phyloP scores from a whole-genome alignment of 768 basidiomycete genomes.

The Lenzites betulinus region DNA sequence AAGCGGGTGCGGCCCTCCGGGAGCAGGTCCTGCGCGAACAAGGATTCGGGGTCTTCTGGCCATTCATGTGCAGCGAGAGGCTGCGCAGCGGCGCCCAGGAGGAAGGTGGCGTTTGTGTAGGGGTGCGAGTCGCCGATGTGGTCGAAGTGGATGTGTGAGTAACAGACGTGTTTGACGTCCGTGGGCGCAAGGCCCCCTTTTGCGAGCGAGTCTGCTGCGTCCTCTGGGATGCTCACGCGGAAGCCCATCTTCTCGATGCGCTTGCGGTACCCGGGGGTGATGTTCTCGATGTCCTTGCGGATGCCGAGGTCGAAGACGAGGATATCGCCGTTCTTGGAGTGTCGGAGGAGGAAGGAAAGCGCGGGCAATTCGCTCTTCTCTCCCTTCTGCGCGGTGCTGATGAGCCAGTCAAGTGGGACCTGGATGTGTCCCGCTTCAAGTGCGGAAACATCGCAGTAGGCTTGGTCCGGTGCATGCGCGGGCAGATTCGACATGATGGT shows the following conservation, averaged over 20 bases:
- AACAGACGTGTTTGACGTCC: slow-evolving; percentile 45
- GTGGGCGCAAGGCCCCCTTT: slow-evolving; percentile 48
- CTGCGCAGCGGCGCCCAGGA: slow-evolving; percentile 47
- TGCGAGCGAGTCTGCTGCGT: slow-evolving; percentile 48
- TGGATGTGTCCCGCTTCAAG: slow-evolving; percentile 53
- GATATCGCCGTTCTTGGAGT: slow-evolving; percentile 36
- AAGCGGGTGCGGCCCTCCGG: slow-evolving; percentile 14
- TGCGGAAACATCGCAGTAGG: slow-evolving; percentile 55
- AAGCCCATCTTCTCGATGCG: not conserved
- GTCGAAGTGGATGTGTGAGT: slow-evolving; percentile 59
- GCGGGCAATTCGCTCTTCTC: slow-evolving; percentile 36
- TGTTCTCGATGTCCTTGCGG: slow-evolving; percentile 40
- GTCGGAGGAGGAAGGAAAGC: slow-evolving; percentile 52
- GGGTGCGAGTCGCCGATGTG: slow-evolving; percentile 47
- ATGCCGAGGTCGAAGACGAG: slow-evolving; percentile 57
- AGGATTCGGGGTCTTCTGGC: slow-evolving; percentile 41
- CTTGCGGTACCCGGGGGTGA: not conserved
- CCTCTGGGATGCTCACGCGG: slow-evolving; percentile 12
- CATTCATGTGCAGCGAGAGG: slow-evolving; percentile 42
- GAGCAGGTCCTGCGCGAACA: slow-evolving; percentile 24
- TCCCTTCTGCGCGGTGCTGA: slow-evolving; percentile 27
- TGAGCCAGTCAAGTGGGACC: slow-evolving; percentile 39
- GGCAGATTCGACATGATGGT: not conserved
- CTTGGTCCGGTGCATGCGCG: slow-evolving; percentile 34
- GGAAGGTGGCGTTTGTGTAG: slow-evolving; percentile 48